These are phyloP conservation scores for Pecoramyces ruminantium DNA, from an alignment of 192 early-diverging fungal species.

Conservation along the genomic window DNA sequence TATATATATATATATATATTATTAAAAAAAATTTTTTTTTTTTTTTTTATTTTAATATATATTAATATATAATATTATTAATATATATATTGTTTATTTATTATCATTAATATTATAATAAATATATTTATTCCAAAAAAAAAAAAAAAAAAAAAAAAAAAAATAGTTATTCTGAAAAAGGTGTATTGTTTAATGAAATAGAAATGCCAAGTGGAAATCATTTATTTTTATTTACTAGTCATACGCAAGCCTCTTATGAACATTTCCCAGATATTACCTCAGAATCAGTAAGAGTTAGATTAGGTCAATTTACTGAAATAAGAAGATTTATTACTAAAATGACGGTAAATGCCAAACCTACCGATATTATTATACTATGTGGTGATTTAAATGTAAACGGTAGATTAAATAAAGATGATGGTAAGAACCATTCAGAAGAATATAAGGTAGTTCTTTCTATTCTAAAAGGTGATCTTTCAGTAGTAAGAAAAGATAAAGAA, in stretches of 20 bases:
- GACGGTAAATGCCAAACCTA: background rate
- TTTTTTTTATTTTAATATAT: too few relatives aligned
- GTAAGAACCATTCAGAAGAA: background rate
- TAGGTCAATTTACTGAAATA: background rate
- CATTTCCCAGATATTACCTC: background rate
- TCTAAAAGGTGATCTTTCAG: background rate
- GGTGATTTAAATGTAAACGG: background rate
- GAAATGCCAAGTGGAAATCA: background rate
- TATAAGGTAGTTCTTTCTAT: background rate
- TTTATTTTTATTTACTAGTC: background rate
- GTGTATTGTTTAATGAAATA: background rate
- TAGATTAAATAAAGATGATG: background rate
- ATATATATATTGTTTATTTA: too few relatives aligned
- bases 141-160: too few relatives aligned
- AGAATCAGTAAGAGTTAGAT: background rate
- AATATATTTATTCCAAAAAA: too few relatives aligned
- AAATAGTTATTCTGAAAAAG: background rate
- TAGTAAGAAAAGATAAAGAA: background rate
- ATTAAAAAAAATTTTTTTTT: too few relatives aligned
- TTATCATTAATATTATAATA: too few relatives aligned
- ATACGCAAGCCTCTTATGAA: background rate
- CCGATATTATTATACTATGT: background rate
- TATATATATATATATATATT: too few relatives aligned
- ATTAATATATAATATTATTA: too few relatives aligned
- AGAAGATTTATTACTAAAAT: background rate